These are phyloP conservation scores for Passalora sequoiae DNA, from an alignment of 2,329 filamentous ascomycete species.

Conservation along the genomic window DNA sequence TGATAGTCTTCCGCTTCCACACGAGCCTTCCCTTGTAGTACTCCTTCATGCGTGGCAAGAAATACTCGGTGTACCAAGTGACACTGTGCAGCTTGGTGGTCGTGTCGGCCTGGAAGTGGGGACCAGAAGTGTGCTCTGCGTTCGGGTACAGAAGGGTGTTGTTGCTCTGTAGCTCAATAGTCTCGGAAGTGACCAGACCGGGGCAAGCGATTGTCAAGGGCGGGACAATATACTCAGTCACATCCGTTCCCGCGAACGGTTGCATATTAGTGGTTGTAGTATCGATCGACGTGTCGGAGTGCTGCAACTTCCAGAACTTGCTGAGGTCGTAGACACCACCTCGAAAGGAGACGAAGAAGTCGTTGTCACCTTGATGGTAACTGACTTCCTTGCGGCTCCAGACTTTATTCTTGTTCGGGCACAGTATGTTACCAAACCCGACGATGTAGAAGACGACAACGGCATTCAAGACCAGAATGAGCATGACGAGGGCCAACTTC, in stretches of 20 bases:
- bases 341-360: constrained; percentile 73
- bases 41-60: constrained; percentile 85
- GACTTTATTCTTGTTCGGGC: constrained; percentile 84
- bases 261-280: constrained; percentile 64
- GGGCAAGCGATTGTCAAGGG: constrained; percentile 58
- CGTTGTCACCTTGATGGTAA: constrained; percentile 56
- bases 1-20: constrained; percentile 40
- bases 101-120: constrained; percentile 49
- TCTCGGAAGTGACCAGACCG: constrained; percentile 89
- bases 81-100: constrained; percentile 54
- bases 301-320: constrained; percentile 69
- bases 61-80: constrained; percentile 74
- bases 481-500: constrained; percentile 94
- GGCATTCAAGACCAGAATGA: constrained; percentile 85
- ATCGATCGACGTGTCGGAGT: constrained; percentile 58
- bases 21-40: constrained; percentile 71
- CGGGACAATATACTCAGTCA: constrained; percentile 78
- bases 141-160: constrained; percentile 50
- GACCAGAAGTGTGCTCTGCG: constrained; percentile 64
- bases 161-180: constrained; percentile 62
- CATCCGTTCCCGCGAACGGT: constrained; percentile 68
- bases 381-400: constrained; percentile 74
- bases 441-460: constrained; percentile 84
- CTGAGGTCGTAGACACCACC: constrained; percentile 86
- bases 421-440: constrained; percentile 79